Base-by-base conservation (phyloP, 2,329 filamentous ascomycete species). In the Coniochaeta hoffmannii region DNA sequence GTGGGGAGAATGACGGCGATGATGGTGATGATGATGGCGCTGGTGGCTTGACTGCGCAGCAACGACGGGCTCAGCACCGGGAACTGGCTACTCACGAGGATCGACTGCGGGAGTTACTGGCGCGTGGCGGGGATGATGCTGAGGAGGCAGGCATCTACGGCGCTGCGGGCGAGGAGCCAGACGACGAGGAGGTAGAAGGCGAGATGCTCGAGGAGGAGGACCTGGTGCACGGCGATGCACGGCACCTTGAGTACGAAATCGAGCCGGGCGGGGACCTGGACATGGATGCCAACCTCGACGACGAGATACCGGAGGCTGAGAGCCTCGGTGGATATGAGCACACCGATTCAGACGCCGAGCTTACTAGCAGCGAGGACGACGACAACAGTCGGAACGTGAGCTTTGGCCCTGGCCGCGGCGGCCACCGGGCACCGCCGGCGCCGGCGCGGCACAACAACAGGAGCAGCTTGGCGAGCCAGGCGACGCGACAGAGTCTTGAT, bases 271-370 rank as follows among this genome's bases (percentile, higher is more conserved):
- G 63, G 55, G 74, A 76, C 59, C 74, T 82, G 72, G 78, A 78
- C 64, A 85, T 87, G 80, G 84, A 81, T 53, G 83, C 78, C n/a
- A 79, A 90, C 65, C 74, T 90, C 38, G 87, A 90, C 66, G 85
- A 83, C 51, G 85, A 87, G 57, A 81, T 90, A 34, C 86, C 86
- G 19, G 85, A 88, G 57, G 83, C 78, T 10, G 80, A 83, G 63
- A 75, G 73, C 64, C 41, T 46, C 10, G 81, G 77, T 24, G 76
- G 82, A 62, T 90, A 90, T 72, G 87, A 91, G 73, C 87, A 90
- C 66, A 90, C 88, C 9, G 88, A 90, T 69, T 87, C 86, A 2
- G 87, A 90, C 61, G 86, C 77, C 9, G 84, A 85, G 53, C 61
- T 84, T 53, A 78, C 71, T 57, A 81, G 76, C 64, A 79, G 76